Conservation (phyloP, 176 grass and related monocot genomes). For the Eremochloa ophiuroides region DNA sequence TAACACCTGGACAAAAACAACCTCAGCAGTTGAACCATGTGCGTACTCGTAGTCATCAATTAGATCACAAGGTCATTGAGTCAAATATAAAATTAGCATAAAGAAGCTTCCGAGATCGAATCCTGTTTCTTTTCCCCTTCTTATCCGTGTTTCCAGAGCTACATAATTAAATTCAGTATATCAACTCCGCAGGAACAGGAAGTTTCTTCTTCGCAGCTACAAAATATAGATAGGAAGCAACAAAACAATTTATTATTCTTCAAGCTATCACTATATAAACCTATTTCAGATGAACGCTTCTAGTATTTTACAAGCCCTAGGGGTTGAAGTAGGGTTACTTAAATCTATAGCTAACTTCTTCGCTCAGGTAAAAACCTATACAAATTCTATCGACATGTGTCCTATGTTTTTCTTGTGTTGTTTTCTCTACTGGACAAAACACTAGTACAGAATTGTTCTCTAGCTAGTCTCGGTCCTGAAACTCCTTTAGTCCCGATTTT, state of each 20-base stretch:
- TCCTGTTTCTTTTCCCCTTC: not conserved
- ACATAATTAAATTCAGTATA: not conserved
- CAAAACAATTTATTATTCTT: not conserved
- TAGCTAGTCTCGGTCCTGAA: too few relatives aligned
- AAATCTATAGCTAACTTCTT: too few relatives aligned
- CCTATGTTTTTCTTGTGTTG: too few relatives aligned
- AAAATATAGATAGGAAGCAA: not conserved
- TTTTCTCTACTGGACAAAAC: too few relatives aligned
- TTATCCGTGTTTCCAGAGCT: not conserved
- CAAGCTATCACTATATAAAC: not conserved
- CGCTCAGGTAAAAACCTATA: too few relatives aligned
- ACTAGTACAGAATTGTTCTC: too few relatives aligned
- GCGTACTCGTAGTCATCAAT: not conserved
- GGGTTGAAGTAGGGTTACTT: too few relatives aligned
- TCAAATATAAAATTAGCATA: not conserved
- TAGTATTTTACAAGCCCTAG: too few relatives aligned
- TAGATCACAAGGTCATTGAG: not conserved
- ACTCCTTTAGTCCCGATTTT: too few relatives aligned
- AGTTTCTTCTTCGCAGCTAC: not conserved
- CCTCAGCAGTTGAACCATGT: not conserved
- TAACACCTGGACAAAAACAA: not conserved
- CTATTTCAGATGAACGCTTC: not conserved
- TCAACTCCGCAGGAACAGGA: not conserved
- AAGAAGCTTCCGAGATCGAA: not conserved
- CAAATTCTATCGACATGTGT: too few relatives aligned